Evolutionary conservation across 805 yeast genomes (phyloP).

Genomic region (Lipomyces chichibuensis): DNA sequence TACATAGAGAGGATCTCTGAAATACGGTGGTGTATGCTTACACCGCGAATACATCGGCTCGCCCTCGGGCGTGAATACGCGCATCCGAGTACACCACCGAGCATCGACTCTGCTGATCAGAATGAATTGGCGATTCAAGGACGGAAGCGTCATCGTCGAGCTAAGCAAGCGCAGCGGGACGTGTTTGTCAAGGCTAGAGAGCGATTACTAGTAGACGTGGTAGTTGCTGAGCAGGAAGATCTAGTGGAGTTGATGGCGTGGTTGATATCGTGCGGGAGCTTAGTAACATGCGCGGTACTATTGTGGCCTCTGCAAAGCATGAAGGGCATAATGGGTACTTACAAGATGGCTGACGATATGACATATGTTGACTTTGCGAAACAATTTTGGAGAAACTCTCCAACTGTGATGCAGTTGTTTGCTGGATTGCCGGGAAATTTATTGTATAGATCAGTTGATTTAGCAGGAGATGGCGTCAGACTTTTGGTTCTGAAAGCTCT

Average conservation of each 20-base stretch:
- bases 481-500: not conserved
- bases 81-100: not conserved
- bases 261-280: not conserved
- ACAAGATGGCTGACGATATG: not conserved
- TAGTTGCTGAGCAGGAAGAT: not conserved
- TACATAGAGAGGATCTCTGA: not conserved
- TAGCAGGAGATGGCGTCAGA: not conserved
- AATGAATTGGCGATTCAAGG: not conserved
- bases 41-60: constrained; percentile 1
- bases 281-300: not conserved
- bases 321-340: not conserved
- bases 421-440: constrained; percentile 5
- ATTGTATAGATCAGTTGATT: not conserved
- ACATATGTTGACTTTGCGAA: constrained; percentile 1
- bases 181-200: not conserved
- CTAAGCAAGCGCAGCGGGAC: constrained; percentile 2
- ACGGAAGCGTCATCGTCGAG: not conserved
- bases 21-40: constrained; percentile 5
- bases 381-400: not conserved
- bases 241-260: constrained; percentile 1
- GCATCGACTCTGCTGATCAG: not conserved
- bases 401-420: not conserved
- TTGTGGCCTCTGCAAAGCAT: constrained; percentile 2
- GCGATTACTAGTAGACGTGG: not conserved
- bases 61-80: constrained; percentile 8